phyloP scores from a whole-genome alignment of 805 yeast genomes.

The Isabelozyma gotoi region DNA sequence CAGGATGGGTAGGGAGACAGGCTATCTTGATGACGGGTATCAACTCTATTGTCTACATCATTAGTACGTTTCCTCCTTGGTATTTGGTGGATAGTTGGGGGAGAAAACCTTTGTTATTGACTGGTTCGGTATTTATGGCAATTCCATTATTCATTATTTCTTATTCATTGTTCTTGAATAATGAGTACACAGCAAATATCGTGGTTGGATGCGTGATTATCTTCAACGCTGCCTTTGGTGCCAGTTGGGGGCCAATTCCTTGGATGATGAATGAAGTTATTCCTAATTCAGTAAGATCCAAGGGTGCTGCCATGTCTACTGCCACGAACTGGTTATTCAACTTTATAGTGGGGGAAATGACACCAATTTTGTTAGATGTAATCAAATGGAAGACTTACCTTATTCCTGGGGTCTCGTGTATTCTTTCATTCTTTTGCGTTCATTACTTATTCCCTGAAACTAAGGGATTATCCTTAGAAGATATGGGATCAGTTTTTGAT shows the following conservation, averaged over 20 bases:
- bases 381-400: constrained; percentile 81
- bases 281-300: constrained; percentile 80
- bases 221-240: constrained; percentile 83
- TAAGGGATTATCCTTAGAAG: constrained; percentile 83
- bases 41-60: constrained; percentile 38
- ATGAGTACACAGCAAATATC: constrained; percentile 55
- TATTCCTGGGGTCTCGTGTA: constrained; percentile 77
- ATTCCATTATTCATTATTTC: constrained; percentile 65
- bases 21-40: constrained; percentile 92
- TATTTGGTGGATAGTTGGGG: constrained; percentile 90
- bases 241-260: constrained; percentile 93
- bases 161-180: constrained; percentile 40
- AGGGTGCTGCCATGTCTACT: constrained; percentile 87
- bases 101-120: constrained; percentile 74
- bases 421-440: constrained; percentile 71
- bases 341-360: constrained; percentile 88
- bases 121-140: constrained; percentile 83
- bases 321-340: constrained; percentile 94
- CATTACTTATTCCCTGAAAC: constrained; percentile 82
- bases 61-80: constrained; percentile 87
- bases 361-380: constrained; percentile 76
- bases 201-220: constrained; percentile 78
- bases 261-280: constrained; percentile 90
- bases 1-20: constrained; percentile 89
- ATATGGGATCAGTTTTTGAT: constrained; percentile 88